A percentile compares a stretch with the other conserved stretches of the same genome.
Evolutionary conservation across 371 early-diverging fungal species (phyloP).

Genomic region (Conidiobolus incongruus): DNA sequence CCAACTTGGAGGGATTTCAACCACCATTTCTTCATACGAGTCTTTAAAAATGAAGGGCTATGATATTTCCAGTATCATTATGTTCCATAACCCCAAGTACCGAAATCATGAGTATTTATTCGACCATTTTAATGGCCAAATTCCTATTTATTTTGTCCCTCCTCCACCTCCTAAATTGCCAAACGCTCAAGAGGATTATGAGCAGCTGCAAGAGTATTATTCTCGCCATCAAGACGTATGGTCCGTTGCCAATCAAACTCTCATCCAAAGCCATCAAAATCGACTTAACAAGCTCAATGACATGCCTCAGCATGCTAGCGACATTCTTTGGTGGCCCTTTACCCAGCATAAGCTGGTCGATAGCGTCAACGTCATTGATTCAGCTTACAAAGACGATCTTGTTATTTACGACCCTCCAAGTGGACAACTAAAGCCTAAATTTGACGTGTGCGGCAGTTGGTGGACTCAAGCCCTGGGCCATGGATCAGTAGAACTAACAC

Average conservation of each 20-base stretch:
- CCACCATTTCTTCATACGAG: conserved; percentile 52
- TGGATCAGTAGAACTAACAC: conserved; percentile 30
- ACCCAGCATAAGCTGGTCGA: conserved; percentile 45
- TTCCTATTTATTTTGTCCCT: conserved; percentile 17
- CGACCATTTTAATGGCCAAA: conserved; percentile 10
- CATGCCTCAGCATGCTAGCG: conserved; percentile 25
- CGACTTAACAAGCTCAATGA: conserved; percentile 27
- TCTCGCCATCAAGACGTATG: conserved; percentile 19
- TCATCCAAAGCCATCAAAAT: conserved; percentile 21
- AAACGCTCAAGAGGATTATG: conserved; percentile 20
- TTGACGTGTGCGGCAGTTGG: conserved; percentile 65
- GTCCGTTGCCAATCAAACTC: conserved; percentile 16
- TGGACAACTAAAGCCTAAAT: conserved; percentile 17
- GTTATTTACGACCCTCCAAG: conserved; percentile 15
- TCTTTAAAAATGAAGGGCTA: conserved; percentile 43
- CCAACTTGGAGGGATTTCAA: conserved; percentile 55
- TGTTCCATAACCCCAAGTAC: conserved; percentile 33
- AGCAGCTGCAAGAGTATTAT: conserved; percentile 30
- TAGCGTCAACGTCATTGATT: conserved; percentile 51
- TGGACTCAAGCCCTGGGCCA: conserved; percentile 74
- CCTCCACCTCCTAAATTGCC: conserved; percentile 19
- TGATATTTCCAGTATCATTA: conserved; percentile 35
- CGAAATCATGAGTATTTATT: conserved; percentile 29
- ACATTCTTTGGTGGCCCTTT: conserved; percentile 65
- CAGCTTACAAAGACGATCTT: conserved; percentile 44